These are phyloP conservation scores for Penicillium sp. DNA, from an alignment of 2,329 filamentous ascomycete genomes.

Conservation along the genomic window DNA sequence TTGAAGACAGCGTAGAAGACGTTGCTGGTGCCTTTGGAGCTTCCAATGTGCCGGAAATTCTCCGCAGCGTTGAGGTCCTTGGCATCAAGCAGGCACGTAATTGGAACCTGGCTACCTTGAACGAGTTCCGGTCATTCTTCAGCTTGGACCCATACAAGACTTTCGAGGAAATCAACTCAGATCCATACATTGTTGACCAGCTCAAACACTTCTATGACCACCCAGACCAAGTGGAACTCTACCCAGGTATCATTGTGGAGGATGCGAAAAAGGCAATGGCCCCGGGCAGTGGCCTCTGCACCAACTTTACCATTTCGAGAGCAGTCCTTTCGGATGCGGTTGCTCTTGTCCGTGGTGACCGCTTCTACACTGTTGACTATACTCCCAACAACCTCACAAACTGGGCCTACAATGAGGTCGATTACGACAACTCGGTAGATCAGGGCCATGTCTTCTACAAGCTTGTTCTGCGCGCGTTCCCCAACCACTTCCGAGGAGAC, in stretches of 20 bases:
- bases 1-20: constrained; percentile 61
- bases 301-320: constrained; percentile 46
- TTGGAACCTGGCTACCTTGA: constrained; percentile 61
- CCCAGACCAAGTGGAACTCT: constrained; percentile 56
- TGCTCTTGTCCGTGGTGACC: constrained; percentile 46
- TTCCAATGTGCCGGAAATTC: constrained; percentile 56
- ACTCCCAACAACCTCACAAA: constrained; percentile 46
- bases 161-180: constrained; percentile 54
- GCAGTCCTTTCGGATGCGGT: constrained; percentile 49
- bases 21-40: constrained; percentile 60
- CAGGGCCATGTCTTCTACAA: constrained; percentile 53
- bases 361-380: constrained; percentile 49
- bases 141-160: constrained; percentile 50
- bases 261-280: constrained; percentile 53
- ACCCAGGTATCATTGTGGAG: constrained; percentile 58
- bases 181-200: constrained; percentile 47
- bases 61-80: constrained; percentile 61
- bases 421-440: constrained; percentile 45
- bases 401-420: constrained; percentile 47
- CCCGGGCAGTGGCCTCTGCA: constrained; percentile 50
- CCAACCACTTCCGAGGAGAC: constrained; percentile 48
- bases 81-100: constrained; percentile 62
- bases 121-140: constrained; percentile 55
- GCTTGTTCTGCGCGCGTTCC: constrained; percentile 51
- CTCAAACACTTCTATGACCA: constrained; percentile 51